These are phyloP conservation scores for Fusarium pilosicola DNA, from an alignment of 2,329 filamentous ascomycete species.

Conservation along the genomic window DNA sequence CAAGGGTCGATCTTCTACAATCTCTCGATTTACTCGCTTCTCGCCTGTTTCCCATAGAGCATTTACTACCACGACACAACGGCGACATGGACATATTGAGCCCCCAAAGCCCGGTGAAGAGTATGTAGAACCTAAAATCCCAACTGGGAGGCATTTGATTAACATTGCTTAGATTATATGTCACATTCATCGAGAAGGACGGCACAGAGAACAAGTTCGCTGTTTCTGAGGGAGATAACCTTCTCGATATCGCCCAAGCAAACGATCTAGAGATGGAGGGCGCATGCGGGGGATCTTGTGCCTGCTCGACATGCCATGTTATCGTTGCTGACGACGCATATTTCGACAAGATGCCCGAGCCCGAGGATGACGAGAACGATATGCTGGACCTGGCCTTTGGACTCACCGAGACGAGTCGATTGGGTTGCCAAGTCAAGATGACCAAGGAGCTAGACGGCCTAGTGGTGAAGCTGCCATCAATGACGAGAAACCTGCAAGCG, in stretches of 20 bases:
- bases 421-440: slow-evolving; percentile 95
- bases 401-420: slow-evolving; percentile 81
- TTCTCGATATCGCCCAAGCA: slow-evolving; percentile 93
- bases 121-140: slow-evolving; percentile 60
- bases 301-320: slow-evolving; percentile 92
- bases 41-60: slow-evolving; percentile 50
- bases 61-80: slow-evolving; percentile 73
- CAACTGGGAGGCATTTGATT: neutral
- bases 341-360: slow-evolving; percentile 82
- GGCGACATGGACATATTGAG: slow-evolving; percentile 80
- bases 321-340: slow-evolving; percentile 79
- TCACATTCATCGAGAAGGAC: slow-evolving; percentile 96
- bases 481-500: slow-evolving; percentile 96
- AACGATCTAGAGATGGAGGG: slow-evolving; percentile 99
- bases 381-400: slow-evolving; percentile 94
- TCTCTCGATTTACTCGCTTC: slow-evolving; percentile 17
- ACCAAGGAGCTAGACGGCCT: slow-evolving; percentile 88
- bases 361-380: slow-evolving; percentile 85
- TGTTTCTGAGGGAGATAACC: slow-evolving; percentile 87
- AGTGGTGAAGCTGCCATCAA: slow-evolving; percentile 84
- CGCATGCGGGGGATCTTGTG: slow-evolving; percentile 93
- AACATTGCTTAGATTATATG: slow-evolving; percentile 70
- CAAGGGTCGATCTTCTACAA: slow-evolving; percentile 35
- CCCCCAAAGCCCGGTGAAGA: slow-evolving; percentile 92
- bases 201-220: slow-evolving; percentile 78